phyloP scores from a whole-genome alignment of 1,139 yeast species.

The Scheffersomyces illinoinensis region DNA sequence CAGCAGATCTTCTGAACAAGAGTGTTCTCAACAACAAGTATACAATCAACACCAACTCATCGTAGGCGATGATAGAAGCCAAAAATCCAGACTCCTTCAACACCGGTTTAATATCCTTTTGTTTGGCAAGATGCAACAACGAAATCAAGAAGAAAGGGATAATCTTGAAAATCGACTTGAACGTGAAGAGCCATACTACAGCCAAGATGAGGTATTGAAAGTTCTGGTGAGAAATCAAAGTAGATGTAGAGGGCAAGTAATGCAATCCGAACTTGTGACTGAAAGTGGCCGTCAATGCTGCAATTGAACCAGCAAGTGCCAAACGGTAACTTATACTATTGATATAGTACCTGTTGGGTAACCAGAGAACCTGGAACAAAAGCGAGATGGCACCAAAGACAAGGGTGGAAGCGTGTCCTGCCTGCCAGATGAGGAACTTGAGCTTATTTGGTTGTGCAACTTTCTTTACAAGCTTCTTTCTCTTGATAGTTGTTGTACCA shows the following conservation, averaged over 20 bases:
- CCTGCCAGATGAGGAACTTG: slow-evolving; percentile 57
- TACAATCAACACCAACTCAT: slow-evolving; percentile 56
- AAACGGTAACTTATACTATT: slow-evolving; percentile 52
- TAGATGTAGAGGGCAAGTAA: slow-evolving; percentile 54
- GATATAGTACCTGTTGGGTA: slow-evolving; percentile 45
- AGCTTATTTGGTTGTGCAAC: slow-evolving; percentile 37
- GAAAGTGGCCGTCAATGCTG: slow-evolving; percentile 55
- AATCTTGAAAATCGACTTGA: slow-evolving; percentile 65
- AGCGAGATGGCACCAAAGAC: slow-evolving; percentile 52
- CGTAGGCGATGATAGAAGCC: slow-evolving; percentile 55
- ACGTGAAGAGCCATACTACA: slow-evolving; percentile 59
- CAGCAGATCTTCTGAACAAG: slow-evolving; percentile 64
- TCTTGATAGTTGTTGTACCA: slow-evolving; percentile 12
- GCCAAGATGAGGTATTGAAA: slow-evolving; percentile 63
- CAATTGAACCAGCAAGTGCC: slow-evolving; percentile 55
- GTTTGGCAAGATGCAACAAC: slow-evolving; percentile 51
- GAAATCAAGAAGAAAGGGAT: slow-evolving; percentile 61
- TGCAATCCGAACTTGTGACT: slow-evolving; percentile 57
- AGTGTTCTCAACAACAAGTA: slow-evolving; percentile 60
- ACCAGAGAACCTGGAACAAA: slow-evolving; percentile 47
- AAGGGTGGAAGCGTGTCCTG: slow-evolving; percentile 56
- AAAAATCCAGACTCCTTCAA: slow-evolving; percentile 39
- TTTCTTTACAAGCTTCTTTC: slow-evolving; percentile 42
- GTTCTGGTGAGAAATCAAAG: slow-evolving; percentile 66
- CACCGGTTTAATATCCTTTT: slow-evolving; percentile 42